Evolutionary conservation across 2,329 filamentous ascomycete genomes (phyloP), one percentile per base, ranked within the genome.

Genomic region (Anthostomella pinea): DNA sequence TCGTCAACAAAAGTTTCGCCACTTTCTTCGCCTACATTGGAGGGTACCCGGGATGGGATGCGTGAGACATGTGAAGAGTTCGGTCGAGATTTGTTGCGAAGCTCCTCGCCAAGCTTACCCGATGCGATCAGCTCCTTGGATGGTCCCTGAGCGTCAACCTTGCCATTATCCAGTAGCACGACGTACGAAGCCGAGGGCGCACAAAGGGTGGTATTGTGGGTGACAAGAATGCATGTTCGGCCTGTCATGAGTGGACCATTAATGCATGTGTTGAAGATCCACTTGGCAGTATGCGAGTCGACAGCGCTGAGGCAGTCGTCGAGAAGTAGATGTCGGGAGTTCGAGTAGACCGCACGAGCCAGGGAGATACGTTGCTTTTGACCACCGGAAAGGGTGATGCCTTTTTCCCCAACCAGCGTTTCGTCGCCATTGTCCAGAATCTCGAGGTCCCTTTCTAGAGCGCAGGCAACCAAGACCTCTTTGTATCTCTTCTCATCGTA

Each of bases 311-410:
- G 74, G 46, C 94, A 95, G 62, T 98, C 93, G 56, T 98, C 93
- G 32, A 98, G 74, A 8, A 98, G 75, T 11, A 98, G 68, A 61
- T 97, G 91, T 35, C 83, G 84, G 5, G 90, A 94, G 63, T 88
- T 91, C 48, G 88, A 95, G 65, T 98, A 98, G n/a, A 98, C 75
- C 2, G 93, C 93, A 49, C 93, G 83, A n/a, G 93, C 93, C 28
- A 98, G 75, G 10, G 91, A 96, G 33, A 98, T 97, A 40, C 93
- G 83, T 64, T 98, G 93, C 66, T 97, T 97, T 65, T 98, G 93
- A 6, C 93, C 93, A 46, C 93, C 93, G 6, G 93, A 98, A 10
- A 98, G 77, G 11, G 91, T 91, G 45, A 98, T 95, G 21, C 93
- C 93, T 65, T 97, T 98, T 60, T 98, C 93, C 33, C 93, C 93